These are phyloP conservation scores for Puccinia hordei DNA, from an alignment of 1,284 basidiomycete species.

Conservation along the genomic window DNA sequence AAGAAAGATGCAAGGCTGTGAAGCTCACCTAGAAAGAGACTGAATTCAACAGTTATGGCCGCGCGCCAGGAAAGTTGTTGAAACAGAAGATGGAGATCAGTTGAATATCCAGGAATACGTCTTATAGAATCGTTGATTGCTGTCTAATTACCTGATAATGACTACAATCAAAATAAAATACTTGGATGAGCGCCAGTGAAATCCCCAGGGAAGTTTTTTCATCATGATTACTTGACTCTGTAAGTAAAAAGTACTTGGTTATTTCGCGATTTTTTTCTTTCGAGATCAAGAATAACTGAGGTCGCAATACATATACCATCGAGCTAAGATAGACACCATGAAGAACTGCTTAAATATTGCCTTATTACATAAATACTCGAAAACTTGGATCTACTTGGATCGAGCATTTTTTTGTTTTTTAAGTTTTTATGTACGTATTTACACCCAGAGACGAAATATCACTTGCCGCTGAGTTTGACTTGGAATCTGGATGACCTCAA, in stretches of 20 bases:
- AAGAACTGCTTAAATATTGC: too few species aligned
- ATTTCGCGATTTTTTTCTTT: not conserved
- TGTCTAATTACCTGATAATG: slow-evolving; percentile 17
- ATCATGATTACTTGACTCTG: not conserved
- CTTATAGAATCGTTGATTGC: not conserved
- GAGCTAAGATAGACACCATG: too few species aligned
- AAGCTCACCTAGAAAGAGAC: slow-evolving; percentile 21
- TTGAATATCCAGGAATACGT: not conserved
- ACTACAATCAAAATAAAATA: slow-evolving; percentile 28
- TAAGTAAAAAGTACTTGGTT: not conserved
- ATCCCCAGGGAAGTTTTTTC: slow-evolving; percentile 24
- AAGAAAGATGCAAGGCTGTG: not conserved
- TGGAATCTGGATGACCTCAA: too few species aligned
- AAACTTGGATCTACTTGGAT: too few species aligned
- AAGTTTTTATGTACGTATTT: too few species aligned
- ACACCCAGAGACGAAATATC: too few species aligned
- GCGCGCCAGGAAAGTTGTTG: not conserved
- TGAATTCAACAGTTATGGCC: not conserved
- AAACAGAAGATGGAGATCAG: slow-evolving; percentile 4
- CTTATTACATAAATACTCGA: not conserved
- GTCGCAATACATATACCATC: too few species aligned
- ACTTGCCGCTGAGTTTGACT: too few species aligned
- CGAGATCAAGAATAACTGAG: too few species aligned
- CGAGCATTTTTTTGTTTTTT: too few species aligned
- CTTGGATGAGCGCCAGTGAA: slow-evolving; percentile 28